A percentile compares a stretch with the other conserved stretches of the same genome.
Conservation (phyloP, 768 basidiomycete genomes). For the Boletus huronensis region DNA sequence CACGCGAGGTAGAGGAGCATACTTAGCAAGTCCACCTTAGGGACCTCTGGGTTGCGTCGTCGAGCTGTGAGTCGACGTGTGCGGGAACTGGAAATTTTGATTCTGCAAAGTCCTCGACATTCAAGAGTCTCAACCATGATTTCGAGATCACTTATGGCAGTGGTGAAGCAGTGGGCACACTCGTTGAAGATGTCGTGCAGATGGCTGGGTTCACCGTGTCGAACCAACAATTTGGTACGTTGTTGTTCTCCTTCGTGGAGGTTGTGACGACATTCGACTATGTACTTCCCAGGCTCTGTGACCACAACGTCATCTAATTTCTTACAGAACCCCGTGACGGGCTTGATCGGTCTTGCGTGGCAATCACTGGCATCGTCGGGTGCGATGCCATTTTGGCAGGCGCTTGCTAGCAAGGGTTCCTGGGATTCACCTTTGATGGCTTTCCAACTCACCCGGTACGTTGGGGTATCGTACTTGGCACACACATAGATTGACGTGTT, state of each 20-base stretch:
- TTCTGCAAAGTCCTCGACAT: conserved; percentile 34
- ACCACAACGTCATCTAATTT: conserved; percentile 32
- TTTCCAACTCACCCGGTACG: conserved; percentile 58
- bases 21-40: conserved; percentile 26
- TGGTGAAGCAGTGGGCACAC: conserved; percentile 42
- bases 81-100: conserved; percentile 34
- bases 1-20: background rate
- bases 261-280: conserved; percentile 17
- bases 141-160: conserved; percentile 46
- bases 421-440: conserved; percentile 54
- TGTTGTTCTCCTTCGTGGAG: background rate
- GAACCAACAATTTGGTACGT: conserved; percentile 55
- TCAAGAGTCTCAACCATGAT: conserved; percentile 28
- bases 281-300: conserved; percentile 37
- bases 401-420: conserved; percentile 41
- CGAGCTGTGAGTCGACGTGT: conserved; percentile 30
- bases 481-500: background rate
- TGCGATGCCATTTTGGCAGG: conserved; percentile 66
- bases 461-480: background rate
- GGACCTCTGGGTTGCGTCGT: conserved; percentile 51
- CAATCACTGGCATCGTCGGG: conserved; percentile 52
- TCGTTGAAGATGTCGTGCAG: conserved; percentile 62
- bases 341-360: conserved; percentile 76
- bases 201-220: conserved; percentile 63
- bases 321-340: conserved; percentile 53